Percentiles rank a stretch among this genome's conserved stretches.
Evolutionary conservation across 2,329 filamentous ascomycete genomes (phyloP).

Genomic region (Ophiostoma australiae): DNA sequence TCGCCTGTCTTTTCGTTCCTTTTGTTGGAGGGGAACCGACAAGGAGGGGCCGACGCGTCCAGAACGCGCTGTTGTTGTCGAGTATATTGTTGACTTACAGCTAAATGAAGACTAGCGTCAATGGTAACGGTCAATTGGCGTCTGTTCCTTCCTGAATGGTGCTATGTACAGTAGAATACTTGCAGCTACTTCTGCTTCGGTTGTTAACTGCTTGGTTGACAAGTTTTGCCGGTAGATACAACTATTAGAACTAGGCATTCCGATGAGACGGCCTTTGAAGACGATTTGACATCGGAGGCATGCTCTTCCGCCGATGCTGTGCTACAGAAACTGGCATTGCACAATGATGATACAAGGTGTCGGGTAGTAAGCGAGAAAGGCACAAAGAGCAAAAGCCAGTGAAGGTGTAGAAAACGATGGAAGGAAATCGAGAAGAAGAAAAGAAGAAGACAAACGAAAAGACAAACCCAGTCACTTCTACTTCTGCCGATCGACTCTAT

Average conservation of each 20-base stretch:
- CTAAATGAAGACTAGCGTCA: conserved; percentile 18
- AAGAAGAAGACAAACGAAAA: not conserved
- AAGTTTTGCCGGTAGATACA: too few relatives aligned
- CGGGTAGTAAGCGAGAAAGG: conserved; percentile 7
- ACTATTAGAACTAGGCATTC: not conserved
- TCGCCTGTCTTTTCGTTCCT: not conserved
- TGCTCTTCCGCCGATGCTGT: not conserved
- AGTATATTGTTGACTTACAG: conserved; percentile 23
- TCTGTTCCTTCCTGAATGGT: not conserved
- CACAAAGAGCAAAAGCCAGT: not conserved
- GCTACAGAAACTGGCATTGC: not conserved
- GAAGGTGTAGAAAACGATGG: not conserved
- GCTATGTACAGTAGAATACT: not conserved
- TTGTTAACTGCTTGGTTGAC: not conserved
- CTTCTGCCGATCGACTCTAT: conserved; percentile 12
- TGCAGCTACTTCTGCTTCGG: not conserved
- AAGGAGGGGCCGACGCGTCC: conserved; percentile 18
- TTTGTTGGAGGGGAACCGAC: not conserved
- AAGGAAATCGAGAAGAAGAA: not conserved
- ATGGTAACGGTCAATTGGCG: not conserved
- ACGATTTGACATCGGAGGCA: not conserved
- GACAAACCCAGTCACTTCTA: not conserved
- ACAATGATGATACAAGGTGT: conserved; percentile 14
- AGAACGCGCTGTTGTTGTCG: conserved; percentile 20
- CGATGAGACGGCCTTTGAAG: not conserved